Evolutionary conservation across 129 eudicot genomes (phyloP), one percentile per base, ranked within the genome.

Genomic region (Dittrichia graveolens): DNA sequence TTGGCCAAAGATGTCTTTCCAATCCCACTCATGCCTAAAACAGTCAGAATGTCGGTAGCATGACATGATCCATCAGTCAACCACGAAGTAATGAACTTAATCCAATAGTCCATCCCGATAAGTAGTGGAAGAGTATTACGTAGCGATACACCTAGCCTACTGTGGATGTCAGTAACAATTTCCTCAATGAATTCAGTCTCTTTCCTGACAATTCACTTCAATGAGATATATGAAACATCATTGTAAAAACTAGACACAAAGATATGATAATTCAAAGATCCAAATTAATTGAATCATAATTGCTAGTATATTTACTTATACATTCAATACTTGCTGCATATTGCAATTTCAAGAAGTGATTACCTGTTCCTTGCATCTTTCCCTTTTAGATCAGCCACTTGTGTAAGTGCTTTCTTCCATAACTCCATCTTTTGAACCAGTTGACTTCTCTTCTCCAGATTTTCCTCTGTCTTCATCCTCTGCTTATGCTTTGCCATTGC

Each of bases 1-100:
- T 39, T 47, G 3, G 81, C 81, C 16, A 81, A 24, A 3, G 81
- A 44, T 19, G 84, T 61, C 59, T 80, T 80, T 34, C 84, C 84
- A 5, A 62, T 75, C 12, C 84, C 80, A 35, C 73, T 68, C 57
- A 80, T 63, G 10, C 84, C 84, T 3, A 5, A 42, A 15, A 79
- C 15, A 3, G 37, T 62, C 13, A 67, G 16, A 7, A 79, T 35
- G 7, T 24, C 61, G 16, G 35, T 61, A 11, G 43, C 11, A 38
- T 52, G 48, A 15, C 37, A 50, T 3, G 74, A 70, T 8, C 54
- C 45, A 31, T 80, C 58, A 5, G 11, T 42, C 60, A 82, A 54
- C 86, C 86, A 82, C 3, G 24, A 40, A 55, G 10, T 47, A 12
- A 83, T 74, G 40, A 37, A 35, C 2, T 39, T 5, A 5, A 68